Evolutionary conservation across 345 rosid species (phyloP).

Genomic region (Psidium guajava): DNA sequence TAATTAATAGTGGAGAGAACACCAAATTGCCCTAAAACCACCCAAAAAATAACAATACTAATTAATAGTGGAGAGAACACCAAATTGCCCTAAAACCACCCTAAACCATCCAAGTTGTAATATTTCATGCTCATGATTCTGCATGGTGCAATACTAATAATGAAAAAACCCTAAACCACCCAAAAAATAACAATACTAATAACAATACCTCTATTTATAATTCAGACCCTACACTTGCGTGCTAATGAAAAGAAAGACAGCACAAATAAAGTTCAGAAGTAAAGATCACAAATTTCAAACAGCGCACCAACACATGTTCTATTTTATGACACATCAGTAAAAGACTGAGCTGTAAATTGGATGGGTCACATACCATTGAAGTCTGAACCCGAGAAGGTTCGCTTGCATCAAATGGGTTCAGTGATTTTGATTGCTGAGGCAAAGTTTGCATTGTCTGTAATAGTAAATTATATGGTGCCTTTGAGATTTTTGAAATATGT

Average conservation of each 20-base stretch:
- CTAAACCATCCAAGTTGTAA: too few species aligned
- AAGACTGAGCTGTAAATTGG: neutral
- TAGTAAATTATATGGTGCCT: neutral
- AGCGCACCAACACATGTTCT: neutral
- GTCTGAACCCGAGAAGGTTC: constrained; percentile 43
- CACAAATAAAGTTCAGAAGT: neutral
- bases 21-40: neutral
- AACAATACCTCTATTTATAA: neutral
- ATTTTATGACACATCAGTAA: neutral
- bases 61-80: too few species aligned
- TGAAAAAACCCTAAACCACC: too few species aligned
- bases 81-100: too few species aligned
- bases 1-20: neutral
- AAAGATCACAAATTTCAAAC: neutral
- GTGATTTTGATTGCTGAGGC: constrained; percentile 39
- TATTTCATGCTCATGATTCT: too few species aligned
- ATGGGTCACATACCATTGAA: constrained; percentile 37
- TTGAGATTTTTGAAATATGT: neutral
- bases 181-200: too few species aligned
- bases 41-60: too few species aligned
- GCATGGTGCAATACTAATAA: too few species aligned
- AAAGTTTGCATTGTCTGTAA: constrained; percentile 49
- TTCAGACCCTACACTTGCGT: neutral
- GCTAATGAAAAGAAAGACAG: neutral
- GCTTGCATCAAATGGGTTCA: constrained; percentile 75